Evolutionary conservation across 805 yeast species (phyloP), one percentile per base, ranked within the genome.

Genomic region (Wickerhamiella sorbophila): DNA sequence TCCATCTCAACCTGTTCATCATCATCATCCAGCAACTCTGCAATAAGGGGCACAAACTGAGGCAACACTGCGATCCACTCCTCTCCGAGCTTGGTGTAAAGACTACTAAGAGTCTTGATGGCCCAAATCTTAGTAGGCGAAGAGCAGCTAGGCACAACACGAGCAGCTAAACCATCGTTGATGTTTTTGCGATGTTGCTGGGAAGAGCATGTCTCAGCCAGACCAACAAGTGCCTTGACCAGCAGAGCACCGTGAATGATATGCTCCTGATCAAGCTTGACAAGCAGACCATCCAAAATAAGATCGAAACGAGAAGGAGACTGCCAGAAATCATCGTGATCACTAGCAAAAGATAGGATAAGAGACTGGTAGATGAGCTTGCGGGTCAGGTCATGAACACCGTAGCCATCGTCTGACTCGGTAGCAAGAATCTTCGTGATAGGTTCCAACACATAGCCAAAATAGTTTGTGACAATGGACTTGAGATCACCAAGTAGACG

Each of bases 251-350:
- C 94, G 52, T 84, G 74, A 12, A 73, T 61, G 49, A 75, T 78
- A 52, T 84, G 94, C 52, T 70, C 73, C 6, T 33, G 41, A 5
- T 63, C 53, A 48, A 87, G 65, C 64, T 86, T 95, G 19, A 62
- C 63, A 44, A 81, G 64, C 47, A 91, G 67, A 3, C 80, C 71
- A 31, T 61, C 68, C 14, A 78, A 70, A 20, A 86, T 70, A 40
- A 74, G 62, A 32, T 81, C 93, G 57, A 85, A 91, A 57, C 98
- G 74, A 20, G 85, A 74, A 40, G 79, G 79, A 36, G 85, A 75
- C 44, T 81, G 79, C 99, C 99, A 91, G 64, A 83, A 91, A 54
- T 91, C 98, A 52, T 82, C 94, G 55, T 79, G 83, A 56, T 88
- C 96, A 55, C 77, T 79, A 54, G 78, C 82, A 66, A 91, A 86